Base-by-base conservation (phyloP, 345 rosid genomes). In the Eucalyptus regnans region DNA sequence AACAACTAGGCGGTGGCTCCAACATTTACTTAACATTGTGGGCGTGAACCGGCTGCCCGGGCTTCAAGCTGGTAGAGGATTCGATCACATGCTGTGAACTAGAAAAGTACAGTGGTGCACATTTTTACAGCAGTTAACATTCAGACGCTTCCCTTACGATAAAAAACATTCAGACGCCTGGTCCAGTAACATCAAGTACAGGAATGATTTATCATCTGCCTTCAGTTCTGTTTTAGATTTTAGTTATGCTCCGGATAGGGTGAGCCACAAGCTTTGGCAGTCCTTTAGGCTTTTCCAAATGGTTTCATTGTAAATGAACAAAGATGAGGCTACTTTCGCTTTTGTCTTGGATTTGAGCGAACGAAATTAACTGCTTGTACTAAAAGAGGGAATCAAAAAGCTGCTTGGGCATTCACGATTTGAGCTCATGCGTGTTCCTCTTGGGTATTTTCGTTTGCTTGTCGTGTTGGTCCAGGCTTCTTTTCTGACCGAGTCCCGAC, bases 1-100 rank as follows among this genome's bases (percentile, higher is more conserved):
- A 88, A 97, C 97, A 8, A 95, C 99, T 14, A 97, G 98, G 93
- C 92, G 96, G 91, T 97, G 99, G 99, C 95, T 97, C 90, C 97
- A 97, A 43, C 99, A 97, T 91, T 89, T 98, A 94, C 98, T 98
- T 90, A 94, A 93, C 93, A 94, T 94, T 89, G 96, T 98, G 25
- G 96, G 96, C n/a, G 94, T 89, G 91, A 94, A 89, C 88, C 95
- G 96, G 51, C 95, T 96, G 44, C 95, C 98, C 2, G 86, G 93
- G 27, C 95, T 96, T 89, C 97, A 92, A 90, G 93, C 94, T 62
- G 98, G 98, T 29, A 93, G 90, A 23, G 98, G 96, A 86, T 97
- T 97, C 64, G 99, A 96, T 64, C 99, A 96, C 91, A 93, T 94
- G 98, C 90, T 96, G 90, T 93, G 94, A 89, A 96, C 92, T 92